Base-by-base conservation (phyloP, 164 flowering plant species). In the Warburgia ugandensis region DNA sequence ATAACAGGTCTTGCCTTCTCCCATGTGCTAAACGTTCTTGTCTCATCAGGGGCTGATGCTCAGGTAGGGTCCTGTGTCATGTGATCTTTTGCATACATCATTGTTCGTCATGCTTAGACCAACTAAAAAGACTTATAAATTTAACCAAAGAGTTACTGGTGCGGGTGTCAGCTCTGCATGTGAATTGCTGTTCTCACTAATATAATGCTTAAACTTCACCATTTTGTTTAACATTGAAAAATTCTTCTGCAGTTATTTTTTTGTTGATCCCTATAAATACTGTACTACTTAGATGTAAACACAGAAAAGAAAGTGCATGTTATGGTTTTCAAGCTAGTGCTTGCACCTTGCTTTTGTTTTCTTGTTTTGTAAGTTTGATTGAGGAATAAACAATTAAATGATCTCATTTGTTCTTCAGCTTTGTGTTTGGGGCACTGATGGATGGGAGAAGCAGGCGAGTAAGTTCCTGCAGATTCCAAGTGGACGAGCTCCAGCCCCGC, bases 1-100 rank as follows among this genome's bases (percentile, higher is more conserved):
- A 75, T 89, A 48, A 89, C 95, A 49, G 94, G 97, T 36, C 80
- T 89, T 28, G 94, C 95, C 38, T 89, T 86, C 64, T 89, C 97
- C n/a, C 67, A 72, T 50, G 73, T 58, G 23, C 59, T 83, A 51
- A 79, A 73, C 61, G 84, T 81, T 10, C 74, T 89, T 6, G 88
- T 89, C 29, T 89, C 95, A 55, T 86, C 95, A 5, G 95, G 95
- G 45, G 97, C 86, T 11, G 91, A 86, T 75, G 72, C 90, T 60
- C 90, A 86, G 90, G 94, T 86, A 55, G 13, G 21, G 29, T 14
- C 16, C 22, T 14, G 19, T 6, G 26, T 33, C 28, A 31, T 14
- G 23, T n/a, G 17, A 49, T 25, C 38, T 3, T 14, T n/a, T 38
- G n/a, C n/a, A n/a, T n/a, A n/a, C n/a, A 8, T n/a, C n/a, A n/a